phyloP scores from a whole-genome alignment of 768 basidiomycete genomes.

The Russula virescens region DNA sequence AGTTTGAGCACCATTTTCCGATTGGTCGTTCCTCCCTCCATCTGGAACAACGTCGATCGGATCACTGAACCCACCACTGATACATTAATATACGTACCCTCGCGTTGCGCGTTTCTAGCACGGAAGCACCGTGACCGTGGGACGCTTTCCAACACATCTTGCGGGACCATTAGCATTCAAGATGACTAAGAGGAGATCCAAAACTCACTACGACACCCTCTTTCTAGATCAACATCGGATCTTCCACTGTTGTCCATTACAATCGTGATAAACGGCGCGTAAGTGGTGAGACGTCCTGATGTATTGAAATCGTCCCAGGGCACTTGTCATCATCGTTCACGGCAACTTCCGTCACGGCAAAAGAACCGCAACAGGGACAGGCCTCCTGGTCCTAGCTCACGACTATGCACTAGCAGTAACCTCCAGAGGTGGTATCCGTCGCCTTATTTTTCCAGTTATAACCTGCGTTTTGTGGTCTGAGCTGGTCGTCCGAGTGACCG shows the following conservation, averaged over 20 bases:
- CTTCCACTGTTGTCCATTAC: not conserved
- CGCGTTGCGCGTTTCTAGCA: not conserved
- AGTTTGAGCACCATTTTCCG: not conserved
- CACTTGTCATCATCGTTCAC: too few relatives aligned
- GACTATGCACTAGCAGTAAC: too few relatives aligned
- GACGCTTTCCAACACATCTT: not conserved
- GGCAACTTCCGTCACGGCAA: too few relatives aligned
- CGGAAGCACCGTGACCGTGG: not conserved
- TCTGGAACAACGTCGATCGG: not conserved
- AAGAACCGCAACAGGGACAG: too few relatives aligned
- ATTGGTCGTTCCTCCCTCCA: not conserved
- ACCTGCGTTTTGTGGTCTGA: too few relatives aligned
- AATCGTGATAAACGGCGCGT: not conserved
- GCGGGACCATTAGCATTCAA: not conserved
- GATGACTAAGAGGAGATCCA: not conserved
- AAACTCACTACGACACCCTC: not conserved
- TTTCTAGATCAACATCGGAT: not conserved
- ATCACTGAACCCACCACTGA: not conserved
- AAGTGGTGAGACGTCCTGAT: too few relatives aligned
- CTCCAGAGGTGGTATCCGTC: too few relatives aligned
- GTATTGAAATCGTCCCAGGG: too few relatives aligned
- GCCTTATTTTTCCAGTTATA: too few relatives aligned
- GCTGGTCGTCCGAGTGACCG: too few relatives aligned
- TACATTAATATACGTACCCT: not conserved
- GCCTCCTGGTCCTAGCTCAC: too few relatives aligned